A percentile compares a stretch with the other conserved stretches of the same genome.
phyloP scores from a whole-genome alignment of 2,329 filamentous ascomycete genomes.

The Diaporthe batatas region DNA sequence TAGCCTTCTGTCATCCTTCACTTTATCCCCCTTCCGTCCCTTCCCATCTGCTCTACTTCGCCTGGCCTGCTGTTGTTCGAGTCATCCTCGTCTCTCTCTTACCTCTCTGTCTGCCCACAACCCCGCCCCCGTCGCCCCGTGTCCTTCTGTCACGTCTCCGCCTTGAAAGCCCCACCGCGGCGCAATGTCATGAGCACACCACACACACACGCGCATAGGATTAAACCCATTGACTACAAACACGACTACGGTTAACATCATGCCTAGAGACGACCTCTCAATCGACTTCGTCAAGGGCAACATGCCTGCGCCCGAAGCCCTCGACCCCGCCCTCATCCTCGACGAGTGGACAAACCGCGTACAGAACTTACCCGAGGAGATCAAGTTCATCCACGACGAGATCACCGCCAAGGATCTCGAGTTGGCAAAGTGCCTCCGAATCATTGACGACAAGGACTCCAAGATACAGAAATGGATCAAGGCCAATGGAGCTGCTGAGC shows the following conservation, averaged over 20 bases:
- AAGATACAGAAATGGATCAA: conserved; percentile 88
- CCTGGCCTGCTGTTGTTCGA: conserved; percentile 25
- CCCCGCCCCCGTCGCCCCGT: conserved; percentile 26
- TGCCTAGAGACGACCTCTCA: conserved; percentile 80
- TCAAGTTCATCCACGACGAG: conserved; percentile 86
- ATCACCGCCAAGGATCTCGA: conserved; percentile 83
- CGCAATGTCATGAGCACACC: conserved; percentile 24
- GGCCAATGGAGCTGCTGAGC: conserved; percentile 77
- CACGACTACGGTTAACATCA: conserved; percentile 66
- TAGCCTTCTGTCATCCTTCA: conserved; percentile 36
- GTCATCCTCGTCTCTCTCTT: conserved; percentile 26
- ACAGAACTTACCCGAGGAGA: conserved; percentile 84
- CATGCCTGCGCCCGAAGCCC: conserved; percentile 69
- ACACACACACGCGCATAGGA: conserved; percentile 42
- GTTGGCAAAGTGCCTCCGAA: conserved; percentile 76
- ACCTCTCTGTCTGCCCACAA: conserved; percentile 19
- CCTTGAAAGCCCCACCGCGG: conserved; percentile 8
- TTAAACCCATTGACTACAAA: conserved; percentile 22
- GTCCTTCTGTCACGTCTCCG: conserved; percentile 26
- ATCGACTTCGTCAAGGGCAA: conserved; percentile 79
- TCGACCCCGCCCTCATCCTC: conserved; percentile 77
- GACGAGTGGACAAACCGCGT: conserved; percentile 83
- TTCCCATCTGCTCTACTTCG: conserved; percentile 23
- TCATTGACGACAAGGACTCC: conserved; percentile 78
- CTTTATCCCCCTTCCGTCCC: conserved; percentile 34